phyloP scores from a whole-genome alignment of 768 basidiomycete species.

The Russula earlei region DNA sequence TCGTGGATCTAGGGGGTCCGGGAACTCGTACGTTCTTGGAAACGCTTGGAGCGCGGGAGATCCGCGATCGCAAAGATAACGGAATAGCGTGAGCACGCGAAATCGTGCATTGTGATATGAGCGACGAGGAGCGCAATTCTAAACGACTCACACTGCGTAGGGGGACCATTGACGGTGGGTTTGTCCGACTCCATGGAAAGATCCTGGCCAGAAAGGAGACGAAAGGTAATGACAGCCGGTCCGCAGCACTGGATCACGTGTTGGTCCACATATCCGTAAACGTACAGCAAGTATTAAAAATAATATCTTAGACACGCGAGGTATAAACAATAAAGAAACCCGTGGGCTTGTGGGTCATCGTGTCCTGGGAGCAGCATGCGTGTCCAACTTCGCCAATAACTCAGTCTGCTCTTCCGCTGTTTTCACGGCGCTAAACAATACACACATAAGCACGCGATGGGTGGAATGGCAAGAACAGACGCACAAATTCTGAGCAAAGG shows the following conservation, averaged over 20 bases:
- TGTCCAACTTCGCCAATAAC: slow-evolving; percentile 22
- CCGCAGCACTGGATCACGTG: no score
- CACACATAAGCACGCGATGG: background rate
- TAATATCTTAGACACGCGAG: background rate
- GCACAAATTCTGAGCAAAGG: slow-evolving; percentile 60
- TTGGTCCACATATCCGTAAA: no score
- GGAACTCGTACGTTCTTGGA: slow-evolving; percentile 21
- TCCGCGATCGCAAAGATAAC: background rate
- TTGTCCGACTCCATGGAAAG: background rate
- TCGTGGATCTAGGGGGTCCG: slow-evolving; percentile 19
- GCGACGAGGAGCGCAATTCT: background rate
- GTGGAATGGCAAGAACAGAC: slow-evolving; percentile 21
- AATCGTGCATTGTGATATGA: background rate
- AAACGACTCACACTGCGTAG: slow-evolving; percentile 11
- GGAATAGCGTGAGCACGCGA: background rate
- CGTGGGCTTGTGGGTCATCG: background rate
- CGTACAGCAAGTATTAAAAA: no score
- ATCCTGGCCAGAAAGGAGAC: background rate
- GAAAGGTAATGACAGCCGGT: no score
- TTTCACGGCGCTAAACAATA: slow-evolving; percentile 18
- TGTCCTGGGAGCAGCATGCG: background rate
- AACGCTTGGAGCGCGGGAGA: slow-evolving; percentile 18
- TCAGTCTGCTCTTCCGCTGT: slow-evolving; percentile 22
- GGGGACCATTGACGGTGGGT: background rate
- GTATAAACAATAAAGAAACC: background rate